phyloP scores from a whole-genome alignment of 305 asterid species.

The Andrographis paniculata region DNA sequence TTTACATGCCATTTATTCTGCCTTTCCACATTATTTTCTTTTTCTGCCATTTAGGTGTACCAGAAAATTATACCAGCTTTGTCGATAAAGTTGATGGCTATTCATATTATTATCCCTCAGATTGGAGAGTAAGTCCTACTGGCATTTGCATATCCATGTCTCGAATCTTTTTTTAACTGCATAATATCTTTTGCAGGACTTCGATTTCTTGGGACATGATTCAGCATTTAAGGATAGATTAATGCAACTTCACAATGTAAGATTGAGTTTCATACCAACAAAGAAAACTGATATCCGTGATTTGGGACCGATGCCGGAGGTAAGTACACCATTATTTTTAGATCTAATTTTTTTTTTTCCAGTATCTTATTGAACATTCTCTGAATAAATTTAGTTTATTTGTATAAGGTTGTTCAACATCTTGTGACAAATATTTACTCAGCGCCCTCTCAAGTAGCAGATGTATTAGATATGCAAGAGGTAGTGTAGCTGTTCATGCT shows the following conservation, averaged over 20 bases:
- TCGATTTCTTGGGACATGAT: slow-evolving; percentile 77
- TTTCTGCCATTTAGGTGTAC: slow-evolving; percentile 32
- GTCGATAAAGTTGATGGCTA: slow-evolving; percentile 79
- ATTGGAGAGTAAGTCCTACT: slow-evolving; percentile 63
- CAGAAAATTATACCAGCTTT: slow-evolving; percentile 43
- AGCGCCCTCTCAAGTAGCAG: slow-evolving; percentile 63
- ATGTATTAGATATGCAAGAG: slow-evolving; percentile 63
- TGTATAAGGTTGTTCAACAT: slow-evolving; percentile 41
- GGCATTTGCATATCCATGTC: slow-evolving; percentile 5
- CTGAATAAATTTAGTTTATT: slow-evolving; percentile 11
- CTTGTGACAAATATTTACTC: slow-evolving; percentile 55
- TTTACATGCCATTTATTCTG: neutral
- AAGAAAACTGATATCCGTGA: slow-evolving; percentile 69
- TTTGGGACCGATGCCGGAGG: slow-evolving; percentile 78
- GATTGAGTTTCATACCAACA: slow-evolving; percentile 77
- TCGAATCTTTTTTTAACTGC: slow-evolving; percentile 1
- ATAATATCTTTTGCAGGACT: slow-evolving; percentile 39
- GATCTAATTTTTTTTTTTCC: neutral
- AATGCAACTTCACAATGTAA: slow-evolving; percentile 73
- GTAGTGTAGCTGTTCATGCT: slow-evolving; percentile 24
- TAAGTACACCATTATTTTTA: slow-evolving; percentile 11
- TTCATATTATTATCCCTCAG: slow-evolving; percentile 81
- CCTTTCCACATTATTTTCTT: slow-evolving; percentile 2
- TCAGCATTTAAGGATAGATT: slow-evolving; percentile 86
- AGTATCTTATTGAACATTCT: neutral